Evolutionary conservation across 306 rosid species (phyloP).

Genomic region (Begonia loranthoides): DNA sequence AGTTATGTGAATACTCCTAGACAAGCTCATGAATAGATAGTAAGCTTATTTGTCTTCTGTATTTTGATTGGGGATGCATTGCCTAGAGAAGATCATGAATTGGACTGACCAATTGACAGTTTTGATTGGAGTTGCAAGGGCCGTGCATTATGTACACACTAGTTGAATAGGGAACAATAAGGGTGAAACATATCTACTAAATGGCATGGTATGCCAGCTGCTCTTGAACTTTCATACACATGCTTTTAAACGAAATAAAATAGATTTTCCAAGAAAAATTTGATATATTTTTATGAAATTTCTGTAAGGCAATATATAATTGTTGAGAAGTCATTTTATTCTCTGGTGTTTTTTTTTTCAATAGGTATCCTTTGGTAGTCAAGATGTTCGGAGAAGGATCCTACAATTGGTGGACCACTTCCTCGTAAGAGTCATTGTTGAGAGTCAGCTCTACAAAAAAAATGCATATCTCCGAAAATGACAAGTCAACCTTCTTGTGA

Average conservation of each 20-base stretch:
- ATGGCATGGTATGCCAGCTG: conserved; percentile 44
- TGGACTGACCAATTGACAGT: conserved; percentile 79
- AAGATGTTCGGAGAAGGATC: conserved; percentile 48
- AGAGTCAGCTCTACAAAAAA: too few species aligned
- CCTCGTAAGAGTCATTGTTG: too few species aligned
- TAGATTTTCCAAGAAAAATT: background rate
- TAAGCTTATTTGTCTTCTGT: conserved; percentile 9
- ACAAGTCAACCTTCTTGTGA: conserved; percentile 65
- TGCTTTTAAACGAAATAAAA: background rate
- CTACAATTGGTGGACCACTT: conserved; percentile 64
- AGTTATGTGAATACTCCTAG: conserved; percentile 43
- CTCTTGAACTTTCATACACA: too few species aligned
- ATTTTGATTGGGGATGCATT: conserved; percentile 21
- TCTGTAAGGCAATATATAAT: too few species aligned
- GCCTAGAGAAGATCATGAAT: conserved; percentile 44
- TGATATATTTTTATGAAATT: too few species aligned
- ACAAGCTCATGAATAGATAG: conserved; percentile 28
- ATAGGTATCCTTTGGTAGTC: conserved; percentile 76
- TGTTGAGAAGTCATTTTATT: too few species aligned
- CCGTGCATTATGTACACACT: conserved; percentile 70
- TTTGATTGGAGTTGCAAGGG: conserved; percentile 76
- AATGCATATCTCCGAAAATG: conserved; percentile 52
- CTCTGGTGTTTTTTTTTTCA: background rate
- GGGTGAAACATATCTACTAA: conserved; percentile 50
- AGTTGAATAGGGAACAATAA: conserved; percentile 46